These are phyloP conservation scores for Penicillium odoratum DNA, from an alignment of 495 filamentous ascomycete species.

Conservation along the genomic window DNA sequence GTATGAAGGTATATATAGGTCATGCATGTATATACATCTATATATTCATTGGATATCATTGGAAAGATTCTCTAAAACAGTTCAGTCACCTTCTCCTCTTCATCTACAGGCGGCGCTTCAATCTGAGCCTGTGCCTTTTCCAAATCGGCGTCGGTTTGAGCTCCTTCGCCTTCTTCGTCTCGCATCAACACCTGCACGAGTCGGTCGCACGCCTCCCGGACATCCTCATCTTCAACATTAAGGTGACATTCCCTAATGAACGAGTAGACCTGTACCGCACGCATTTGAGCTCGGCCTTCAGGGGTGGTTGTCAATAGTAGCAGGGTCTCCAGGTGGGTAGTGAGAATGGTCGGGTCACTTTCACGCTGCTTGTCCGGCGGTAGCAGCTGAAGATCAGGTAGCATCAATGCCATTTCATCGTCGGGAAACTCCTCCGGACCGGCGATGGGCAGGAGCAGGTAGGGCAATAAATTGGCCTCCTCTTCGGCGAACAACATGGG, in stretches of 20 bases:
- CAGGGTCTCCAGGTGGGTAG: slow-evolving; percentile 86
- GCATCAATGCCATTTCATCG: slow-evolving; percentile 74
- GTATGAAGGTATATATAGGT: neutral
- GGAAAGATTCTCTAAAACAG: slow-evolving; percentile 25
- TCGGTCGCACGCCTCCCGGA: slow-evolving; percentile 83
- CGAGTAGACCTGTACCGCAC: slow-evolving; percentile 78
- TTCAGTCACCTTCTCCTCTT: slow-evolving; percentile 44
- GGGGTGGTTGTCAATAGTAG: slow-evolving; percentile 77
- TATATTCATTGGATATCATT: neutral
- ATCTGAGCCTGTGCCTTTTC: slow-evolving; percentile 24
- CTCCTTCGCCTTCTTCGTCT: slow-evolving; percentile 56
- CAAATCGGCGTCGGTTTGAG: slow-evolving; percentile 21
- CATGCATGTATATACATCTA: neutral
- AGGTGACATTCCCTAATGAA: slow-evolving; percentile 86
- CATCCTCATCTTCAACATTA: slow-evolving; percentile 73
- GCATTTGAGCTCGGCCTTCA: slow-evolving; percentile 70
- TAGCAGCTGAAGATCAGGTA: slow-evolving; percentile 82
- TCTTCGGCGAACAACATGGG: slow-evolving; percentile 67
- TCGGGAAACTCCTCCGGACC: slow-evolving; percentile 59
- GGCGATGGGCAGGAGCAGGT: slow-evolving; percentile 72
- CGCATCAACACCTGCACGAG: slow-evolving; percentile 91
- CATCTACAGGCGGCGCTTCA: slow-evolving; percentile 25
- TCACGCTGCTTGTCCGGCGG: slow-evolving; percentile 87
- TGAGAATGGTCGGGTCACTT: slow-evolving; percentile 67
- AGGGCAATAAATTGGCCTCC: slow-evolving; percentile 80